A percentile compares a stretch with the other conserved stretches of the same genome.
Evolutionary conservation across 495 filamentous ascomycete genomes (phyloP).

Genomic region (Apodospora peruviana): DNA sequence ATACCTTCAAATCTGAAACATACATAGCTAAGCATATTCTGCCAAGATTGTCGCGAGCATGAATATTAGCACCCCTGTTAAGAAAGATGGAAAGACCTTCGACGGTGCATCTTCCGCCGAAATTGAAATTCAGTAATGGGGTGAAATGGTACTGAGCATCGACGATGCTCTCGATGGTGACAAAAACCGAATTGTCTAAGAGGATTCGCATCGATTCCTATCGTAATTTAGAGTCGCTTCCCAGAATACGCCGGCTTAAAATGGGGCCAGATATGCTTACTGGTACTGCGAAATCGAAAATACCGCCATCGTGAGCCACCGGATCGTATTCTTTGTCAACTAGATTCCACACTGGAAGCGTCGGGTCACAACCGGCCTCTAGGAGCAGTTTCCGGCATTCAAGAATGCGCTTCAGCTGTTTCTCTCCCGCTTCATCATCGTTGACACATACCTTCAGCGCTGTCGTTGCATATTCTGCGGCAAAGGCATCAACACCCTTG

Average conservation of each 20-base stretch:
- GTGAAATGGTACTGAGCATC: neutral
- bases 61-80: neutral
- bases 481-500: neutral
- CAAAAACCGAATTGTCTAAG: neutral
- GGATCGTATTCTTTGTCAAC: neutral
- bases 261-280: neutral
- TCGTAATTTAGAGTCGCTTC: neutral
- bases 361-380: slow-evolving; percentile 3
- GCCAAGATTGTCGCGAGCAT: neutral
- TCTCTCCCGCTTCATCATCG: neutral
- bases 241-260: neutral
- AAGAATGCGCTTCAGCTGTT: neutral
- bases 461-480: neutral
- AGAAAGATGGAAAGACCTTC: neutral
- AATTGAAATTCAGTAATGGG: neutral
- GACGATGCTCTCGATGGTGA: neutral
- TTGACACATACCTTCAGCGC: neutral
- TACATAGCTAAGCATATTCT: neutral
- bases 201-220: neutral
- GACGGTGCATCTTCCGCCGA: neutral
- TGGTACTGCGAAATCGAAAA: neutral
- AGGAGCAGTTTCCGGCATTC: slow-evolving; percentile 4
- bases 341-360: neutral
- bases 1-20: neutral
- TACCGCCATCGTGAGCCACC: neutral